phyloP scores from a whole-genome alignment of 192 early-diverging fungal species.

The Coemansia sp. region DNA sequence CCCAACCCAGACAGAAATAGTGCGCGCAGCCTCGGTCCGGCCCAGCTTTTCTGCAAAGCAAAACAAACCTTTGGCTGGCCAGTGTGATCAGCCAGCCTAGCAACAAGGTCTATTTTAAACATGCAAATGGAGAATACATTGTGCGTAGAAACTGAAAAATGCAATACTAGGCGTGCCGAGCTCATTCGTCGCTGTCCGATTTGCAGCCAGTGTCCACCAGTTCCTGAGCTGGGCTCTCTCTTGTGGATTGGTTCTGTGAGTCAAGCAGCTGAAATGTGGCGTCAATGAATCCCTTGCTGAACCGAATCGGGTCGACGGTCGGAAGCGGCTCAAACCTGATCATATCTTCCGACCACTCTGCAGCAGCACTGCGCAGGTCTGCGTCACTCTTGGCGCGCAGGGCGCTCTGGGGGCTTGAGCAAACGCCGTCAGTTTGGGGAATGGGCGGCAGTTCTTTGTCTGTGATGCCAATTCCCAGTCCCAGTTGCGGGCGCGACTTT shows the following conservation, averaged over 20 bases:
- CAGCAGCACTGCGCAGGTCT: slow-evolving; percentile 15
- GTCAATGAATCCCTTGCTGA: slow-evolving; percentile 53
- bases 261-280: slow-evolving; percentile 25
- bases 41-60: too few species aligned
- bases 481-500: slow-evolving; percentile 41
- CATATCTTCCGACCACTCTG: slow-evolving; percentile 21
- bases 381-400: slow-evolving; percentile 23
- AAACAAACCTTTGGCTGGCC: too few species aligned
- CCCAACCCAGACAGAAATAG: too few species aligned
- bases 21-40: too few species aligned
- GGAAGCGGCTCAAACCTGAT: slow-evolving; percentile 43
- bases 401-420: slow-evolving; percentile 6
- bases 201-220: neutral
- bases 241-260: neutral
- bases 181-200: too few species aligned
- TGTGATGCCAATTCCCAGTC: slow-evolving; percentile 17
- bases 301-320: slow-evolving; percentile 39
- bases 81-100: too few species aligned
- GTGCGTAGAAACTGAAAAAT: too few species aligned
- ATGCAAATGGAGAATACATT: too few species aligned
- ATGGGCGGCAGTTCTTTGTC: neutral
- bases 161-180: too few species aligned
- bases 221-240: neutral
- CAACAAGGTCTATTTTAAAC: too few species aligned
- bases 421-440: slow-evolving; percentile 1